Evolutionary conservation across 805 yeast species (phyloP), one percentile per base, ranked within the genome.

Genomic region (Suhomyces vadensis): DNA sequence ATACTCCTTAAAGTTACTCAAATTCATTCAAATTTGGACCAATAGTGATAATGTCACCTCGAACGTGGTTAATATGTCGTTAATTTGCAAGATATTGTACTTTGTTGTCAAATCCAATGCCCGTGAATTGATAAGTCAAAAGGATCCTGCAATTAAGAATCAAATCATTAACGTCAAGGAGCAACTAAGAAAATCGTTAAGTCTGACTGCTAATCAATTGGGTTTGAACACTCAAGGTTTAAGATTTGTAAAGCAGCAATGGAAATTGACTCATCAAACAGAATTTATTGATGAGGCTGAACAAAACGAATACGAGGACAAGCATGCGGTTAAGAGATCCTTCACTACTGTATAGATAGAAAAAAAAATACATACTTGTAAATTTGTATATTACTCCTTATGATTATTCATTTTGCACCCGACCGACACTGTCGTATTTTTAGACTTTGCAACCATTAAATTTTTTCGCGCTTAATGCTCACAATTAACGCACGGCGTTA

Each of bases 171-270:
- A 70, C 21, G 85, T 92, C 36, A 85, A 84, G 56, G 61, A 63
- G 6, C 79, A 79, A 52, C 69, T 94, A 44, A 75, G 96, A 49
- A 53, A 44, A 0, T 78, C 80, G 42, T 69, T 94, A 41, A 65
- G 67, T 37, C 54, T 60, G 3, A 79, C 80, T 16, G 70, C 77
- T 11, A 71, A 75, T 37, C 83, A 79, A 47, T 72, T 94, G 37
- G 98, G 97, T 7, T 83, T 77, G 69, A 94, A 94, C 57, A 72
- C 88, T 14, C 91, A 87, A 49, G 97, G 96, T 3, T 71, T 94
- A 61, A 79, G 77, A 53, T 86, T 80, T 54, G 64, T 87, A 47
- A 83, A 81, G 58, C 79, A 75, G 35, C 89, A 85, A 63, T 91
- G 97, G 96, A 79, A 81, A 47, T 64, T 83, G 58, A 75, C 73